Evolutionary conservation across 2,329 filamentous ascomycete genomes (phyloP), one percentile per base, ranked within the genome.

Genomic region (Calcarisporium arbuscula): DNA sequence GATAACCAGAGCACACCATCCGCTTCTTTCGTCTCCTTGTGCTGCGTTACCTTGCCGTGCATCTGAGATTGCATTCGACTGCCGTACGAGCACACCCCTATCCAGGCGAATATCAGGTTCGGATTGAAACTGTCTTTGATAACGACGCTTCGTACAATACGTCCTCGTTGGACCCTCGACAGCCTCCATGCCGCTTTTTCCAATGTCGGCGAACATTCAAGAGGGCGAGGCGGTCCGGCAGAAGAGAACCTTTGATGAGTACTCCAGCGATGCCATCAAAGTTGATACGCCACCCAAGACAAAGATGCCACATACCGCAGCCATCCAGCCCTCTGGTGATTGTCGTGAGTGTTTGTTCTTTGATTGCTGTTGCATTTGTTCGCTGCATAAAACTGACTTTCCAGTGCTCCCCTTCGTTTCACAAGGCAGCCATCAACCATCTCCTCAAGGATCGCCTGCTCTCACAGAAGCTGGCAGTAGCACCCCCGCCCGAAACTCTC

Each of bases 161-260:
- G n/a, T n/a, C n/a, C n/a, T n/a, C 14, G 22, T 14, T 25, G 22
- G 22, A 25, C 14, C 10, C 22, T 25, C 22, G 14, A 34, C 51
- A n/a, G n/a, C n/a, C n/a, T n/a, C n/a, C 40, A 74, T 73, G 70
- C 63, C 71, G 49, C 56, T 74, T 18, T 54, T 62, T 28, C 57
- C 62, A 34, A 58, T 71, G 49, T 67, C 69, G 14, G 53, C 61
- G 10, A 73, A 74, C 41, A 58, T 70, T 19, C 61, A 64, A 49
- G 65, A 69, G 47, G 52, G 60, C 17, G 65, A 70, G 32, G 45
- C 52, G 15, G 53, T 53, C 19, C 53, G 56, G 30, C 58, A 62
- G 33, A 74, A 74, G 51, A 56, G 68, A 39, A 64, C 55, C 27
- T 66, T 70, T 43, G 58, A 67, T 26, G 64, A 70, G 20, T 72